Evolutionary conservation across 768 basidiomycete genomes (phyloP).

Genomic region (Holtermannia corniformis): DNA sequence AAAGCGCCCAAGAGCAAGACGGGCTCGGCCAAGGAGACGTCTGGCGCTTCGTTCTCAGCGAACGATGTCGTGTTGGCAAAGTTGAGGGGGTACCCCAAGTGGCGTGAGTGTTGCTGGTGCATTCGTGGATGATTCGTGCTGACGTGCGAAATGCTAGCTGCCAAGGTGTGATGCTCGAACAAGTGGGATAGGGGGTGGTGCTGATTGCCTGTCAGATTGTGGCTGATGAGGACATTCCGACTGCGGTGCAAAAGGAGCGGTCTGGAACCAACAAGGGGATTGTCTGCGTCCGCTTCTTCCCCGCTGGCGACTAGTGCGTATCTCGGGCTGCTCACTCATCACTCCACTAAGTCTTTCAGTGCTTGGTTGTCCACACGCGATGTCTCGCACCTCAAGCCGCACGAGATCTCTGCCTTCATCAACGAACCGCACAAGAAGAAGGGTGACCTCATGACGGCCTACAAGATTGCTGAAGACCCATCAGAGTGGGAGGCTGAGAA

Average conservation of each 20-base stretch:
- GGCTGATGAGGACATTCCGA: constrained; percentile 59
- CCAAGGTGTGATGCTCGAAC: constrained; percentile 16
- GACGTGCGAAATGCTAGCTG: constrained; percentile 12
- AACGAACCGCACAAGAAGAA: constrained; percentile 52
- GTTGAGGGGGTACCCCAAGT: constrained; percentile 85
- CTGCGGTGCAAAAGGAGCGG: constrained; percentile 57
- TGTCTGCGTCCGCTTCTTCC: constrained; percentile 80
- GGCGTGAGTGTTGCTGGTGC: constrained; percentile 60
- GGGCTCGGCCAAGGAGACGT: constrained; percentile 8
- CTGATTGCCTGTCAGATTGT: constrained; percentile 53
- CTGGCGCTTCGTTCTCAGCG: constrained; percentile 47
- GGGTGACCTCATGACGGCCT: constrained; percentile 65
- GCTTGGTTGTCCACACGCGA: constrained; percentile 77
- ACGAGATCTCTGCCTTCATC: constrained; percentile 79
- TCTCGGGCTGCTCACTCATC: constrained; percentile 3
- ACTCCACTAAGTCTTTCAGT: constrained; percentile 44
- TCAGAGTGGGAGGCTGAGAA: constrained; percentile 50
- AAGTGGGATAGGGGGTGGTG: neutral
- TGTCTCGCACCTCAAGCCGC: constrained; percentile 62
- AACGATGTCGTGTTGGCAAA: constrained; percentile 87
- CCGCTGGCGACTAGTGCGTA: constrained; percentile 83
- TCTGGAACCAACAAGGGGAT: constrained; percentile 64
- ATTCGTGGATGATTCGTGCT: neutral
- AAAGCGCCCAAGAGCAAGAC: constrained; percentile 16
- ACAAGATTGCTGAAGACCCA: constrained; percentile 64